phyloP scores from a whole-genome alignment of 1,139 yeast species.

The Zygosaccharomyces sapae region DNA sequence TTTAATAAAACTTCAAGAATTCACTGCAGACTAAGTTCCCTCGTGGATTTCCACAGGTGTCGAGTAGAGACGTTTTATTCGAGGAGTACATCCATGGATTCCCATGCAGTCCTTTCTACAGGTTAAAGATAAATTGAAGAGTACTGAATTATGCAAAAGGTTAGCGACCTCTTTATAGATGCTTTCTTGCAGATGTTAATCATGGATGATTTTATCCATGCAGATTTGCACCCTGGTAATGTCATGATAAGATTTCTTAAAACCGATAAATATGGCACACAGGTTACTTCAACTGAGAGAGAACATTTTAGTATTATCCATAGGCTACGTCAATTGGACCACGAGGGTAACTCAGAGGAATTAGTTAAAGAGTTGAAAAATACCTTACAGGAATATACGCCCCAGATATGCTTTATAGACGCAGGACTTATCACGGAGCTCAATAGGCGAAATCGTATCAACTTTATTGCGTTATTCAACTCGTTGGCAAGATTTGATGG shows the following conservation, averaged over 20 bases:
- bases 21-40: constrained; percentile 76
- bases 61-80: constrained; percentile 71
- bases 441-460: constrained; percentile 67
- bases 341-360: constrained; percentile 38
- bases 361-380: constrained; percentile 51
- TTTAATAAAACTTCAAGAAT: constrained; percentile 47
- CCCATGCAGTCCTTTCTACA: constrained; percentile 64
- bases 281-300: constrained; percentile 28
- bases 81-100: constrained; percentile 83
- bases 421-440: constrained; percentile 91
- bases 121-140: constrained; percentile 37
- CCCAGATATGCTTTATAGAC: constrained; percentile 87
- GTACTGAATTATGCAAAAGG: constrained; percentile 55
- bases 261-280: constrained; percentile 38
- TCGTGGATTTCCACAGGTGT: constrained; percentile 59
- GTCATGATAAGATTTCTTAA: constrained; percentile 75
- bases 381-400: constrained; percentile 58
- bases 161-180: constrained; percentile 85
- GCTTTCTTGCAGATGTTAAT: constrained; percentile 90
- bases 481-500: constrained; percentile 92
- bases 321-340: constrained; percentile 42
- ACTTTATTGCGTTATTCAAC: constrained; percentile 83
- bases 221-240: constrained; percentile 95
- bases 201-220: constrained; percentile 88
- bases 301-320: constrained; percentile 50